Base-by-base conservation (phyloP, 257 asterid species). In the Solanum verrucosum region DNA sequence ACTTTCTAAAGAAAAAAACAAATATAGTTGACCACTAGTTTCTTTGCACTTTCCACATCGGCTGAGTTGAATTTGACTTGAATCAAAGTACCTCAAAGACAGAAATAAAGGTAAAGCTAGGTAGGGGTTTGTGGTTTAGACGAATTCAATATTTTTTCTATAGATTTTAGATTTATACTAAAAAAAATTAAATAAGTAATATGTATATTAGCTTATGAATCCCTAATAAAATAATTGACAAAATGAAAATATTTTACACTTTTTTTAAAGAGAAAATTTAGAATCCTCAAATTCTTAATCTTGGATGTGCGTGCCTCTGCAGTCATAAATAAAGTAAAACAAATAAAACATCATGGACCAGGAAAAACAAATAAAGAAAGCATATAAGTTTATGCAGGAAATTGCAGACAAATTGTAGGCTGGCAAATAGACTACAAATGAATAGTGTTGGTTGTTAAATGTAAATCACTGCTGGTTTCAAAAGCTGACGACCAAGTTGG, bases 221-320 rank as follows among this genome's bases (percentile, higher is more conserved):
- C 0, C 0, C 7, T 49, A 15, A 49, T 2, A 49, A 49, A 49
- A 49, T 49, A 1, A 15, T 49, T 49, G 7, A 49, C 1, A 49
- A 49, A 2, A 15, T 49, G 8, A 49, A 49, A 49, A 49, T 49
- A 49, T 6, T 49, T 49, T 5, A 5, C 21, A 49, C 18, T 49
- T 1, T 46, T 46, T 49, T 5, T 2, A 40, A 40, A 0, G 0
- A 49, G 0, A 49, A 49, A 2, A 49, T 0, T 5, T 49, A 49
- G 7, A 15, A 49, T 0, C 21, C 21, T 49, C 8, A 15, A 49
- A 15, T 2, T 49, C 3, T 2, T 15, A 49, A 49, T 49, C 3
- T 0, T 49, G 59, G 0, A 2, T 49, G 3, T 12, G 13, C 5
- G 3, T 12, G 13, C 5, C 49, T 42, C 8, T 49, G 8, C 60